phyloP scores from a whole-genome alignment of 2,329 filamentous ascomycete genomes.

The Nectriaceae sp. region DNA sequence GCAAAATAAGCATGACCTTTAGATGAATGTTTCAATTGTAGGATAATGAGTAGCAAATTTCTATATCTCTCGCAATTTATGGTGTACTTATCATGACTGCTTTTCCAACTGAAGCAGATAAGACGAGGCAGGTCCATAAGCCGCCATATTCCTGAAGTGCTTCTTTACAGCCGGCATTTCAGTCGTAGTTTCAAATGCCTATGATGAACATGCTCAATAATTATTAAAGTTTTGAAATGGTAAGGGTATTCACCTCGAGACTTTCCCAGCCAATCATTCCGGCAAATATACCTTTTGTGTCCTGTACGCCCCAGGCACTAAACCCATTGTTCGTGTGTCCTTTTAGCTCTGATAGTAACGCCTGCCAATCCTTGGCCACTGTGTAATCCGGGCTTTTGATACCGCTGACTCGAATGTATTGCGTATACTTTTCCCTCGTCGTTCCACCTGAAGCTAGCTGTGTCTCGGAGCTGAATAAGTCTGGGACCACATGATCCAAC shows the following conservation, averaged over 20 bases:
- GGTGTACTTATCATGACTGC: background rate
- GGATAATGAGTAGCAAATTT: background rate
- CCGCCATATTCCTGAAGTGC: background rate
- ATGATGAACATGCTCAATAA: background rate
- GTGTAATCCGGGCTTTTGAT: background rate
- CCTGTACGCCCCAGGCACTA: background rate
- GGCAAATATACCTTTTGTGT: background rate
- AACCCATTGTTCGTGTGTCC: background rate
- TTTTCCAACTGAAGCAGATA: background rate
- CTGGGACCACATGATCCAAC: background rate
- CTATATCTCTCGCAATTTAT: background rate
- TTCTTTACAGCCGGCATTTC: background rate
- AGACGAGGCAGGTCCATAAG: background rate
- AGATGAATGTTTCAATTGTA: background rate
- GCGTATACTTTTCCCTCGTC: background rate
- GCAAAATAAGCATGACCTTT: background rate
- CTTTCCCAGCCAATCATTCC: conserved; percentile 3
- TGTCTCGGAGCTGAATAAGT: background rate
- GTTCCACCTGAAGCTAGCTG: background rate
- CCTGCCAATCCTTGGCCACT: background rate
- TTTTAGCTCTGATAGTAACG: background rate
- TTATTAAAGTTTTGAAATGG: background rate
- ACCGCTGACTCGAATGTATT: background rate
- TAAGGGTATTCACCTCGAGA: background rate
- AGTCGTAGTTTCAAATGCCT: background rate